Percentiles rank a stretch among this genome's conserved stretches.
phyloP scores from a whole-genome alignment of 306 rosid genomes.

The Quercus glauca region DNA sequence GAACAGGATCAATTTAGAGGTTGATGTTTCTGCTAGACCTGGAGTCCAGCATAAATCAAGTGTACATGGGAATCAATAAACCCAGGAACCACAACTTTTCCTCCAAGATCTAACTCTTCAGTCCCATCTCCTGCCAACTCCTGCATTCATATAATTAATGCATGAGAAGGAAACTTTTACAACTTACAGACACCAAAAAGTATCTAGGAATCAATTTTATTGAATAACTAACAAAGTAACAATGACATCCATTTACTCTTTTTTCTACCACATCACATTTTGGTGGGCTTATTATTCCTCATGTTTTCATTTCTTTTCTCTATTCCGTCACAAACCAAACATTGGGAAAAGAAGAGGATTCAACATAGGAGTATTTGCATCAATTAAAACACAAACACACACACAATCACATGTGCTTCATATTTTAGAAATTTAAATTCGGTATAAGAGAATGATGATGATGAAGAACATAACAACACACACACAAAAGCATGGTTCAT shows the following conservation, averaged over 20 bases:
- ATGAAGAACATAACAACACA: background rate
- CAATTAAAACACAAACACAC: no score
- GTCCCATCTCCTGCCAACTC: conserved; percentile 65
- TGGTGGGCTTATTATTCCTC: no score
- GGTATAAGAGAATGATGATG: background rate
- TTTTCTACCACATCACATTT: no score
- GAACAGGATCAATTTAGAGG: background rate
- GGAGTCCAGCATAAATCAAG: conserved; percentile 67
- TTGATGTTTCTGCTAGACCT: conserved; percentile 38
- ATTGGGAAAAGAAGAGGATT: no score
- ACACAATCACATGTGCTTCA: background rate
- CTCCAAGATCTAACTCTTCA: conserved; percentile 58
- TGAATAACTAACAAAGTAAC: no score
- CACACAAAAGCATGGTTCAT: no score
- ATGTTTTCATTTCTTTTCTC: no score
- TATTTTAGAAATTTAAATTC: background rate
- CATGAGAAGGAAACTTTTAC: background rate
- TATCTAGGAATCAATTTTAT: background rate
- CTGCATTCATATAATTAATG: conserved; percentile 33
- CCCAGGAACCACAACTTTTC: conserved; percentile 84
- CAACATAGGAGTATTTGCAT: no score
- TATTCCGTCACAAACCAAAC: no score
- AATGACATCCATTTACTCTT: no score
- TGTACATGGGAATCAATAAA: conserved; percentile 86
- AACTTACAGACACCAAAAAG: background rate